These are phyloP conservation scores for Ophiocordyceps camponoti-rufipedis DNA, from an alignment of 2,329 filamentous ascomycete genomes.

Conservation along the genomic window DNA sequence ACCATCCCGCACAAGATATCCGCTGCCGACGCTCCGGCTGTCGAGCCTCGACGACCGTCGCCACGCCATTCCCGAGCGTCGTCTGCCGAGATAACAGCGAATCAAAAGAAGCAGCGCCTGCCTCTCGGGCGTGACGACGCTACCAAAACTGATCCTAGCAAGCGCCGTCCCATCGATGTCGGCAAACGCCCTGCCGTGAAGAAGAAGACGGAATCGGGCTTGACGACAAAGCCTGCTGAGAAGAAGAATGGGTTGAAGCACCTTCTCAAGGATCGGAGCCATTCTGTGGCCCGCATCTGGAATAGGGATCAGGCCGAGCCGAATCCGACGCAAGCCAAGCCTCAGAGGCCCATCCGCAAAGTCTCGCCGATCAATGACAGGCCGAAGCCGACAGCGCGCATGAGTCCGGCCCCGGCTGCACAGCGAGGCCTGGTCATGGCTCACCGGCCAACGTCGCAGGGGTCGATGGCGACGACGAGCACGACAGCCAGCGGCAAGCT, in stretches of 20 bases:
- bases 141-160: not conserved
- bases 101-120: conserved; percentile 26
- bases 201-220: conserved; percentile 10
- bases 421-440: conserved; percentile 1
- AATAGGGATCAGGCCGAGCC: conserved; percentile 23
- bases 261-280: conserved; percentile 30
- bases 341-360: conserved; percentile 9
- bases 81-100: conserved; percentile 11
- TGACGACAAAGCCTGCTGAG: conserved; percentile 6
- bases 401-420: not conserved
- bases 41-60: not conserved
- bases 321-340: conserved; percentile 5
- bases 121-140: conserved; percentile 12
- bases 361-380: conserved; percentile 1
- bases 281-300: conserved; percentile 28
- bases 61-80: not conserved
- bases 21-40: conserved; percentile 6
- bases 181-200: conserved; percentile 8
- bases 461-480: conserved; percentile 20
- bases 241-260: conserved; percentile 17
- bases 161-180: not conserved
- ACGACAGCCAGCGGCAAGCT: conserved; percentile 23
- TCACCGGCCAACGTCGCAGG: conserved; percentile 10
- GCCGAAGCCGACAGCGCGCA: conserved; percentile 2
- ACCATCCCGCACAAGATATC: not conserved